Conservation (phyloP, 148 eudicot genomes). For the Rhododendron molle region DNA sequence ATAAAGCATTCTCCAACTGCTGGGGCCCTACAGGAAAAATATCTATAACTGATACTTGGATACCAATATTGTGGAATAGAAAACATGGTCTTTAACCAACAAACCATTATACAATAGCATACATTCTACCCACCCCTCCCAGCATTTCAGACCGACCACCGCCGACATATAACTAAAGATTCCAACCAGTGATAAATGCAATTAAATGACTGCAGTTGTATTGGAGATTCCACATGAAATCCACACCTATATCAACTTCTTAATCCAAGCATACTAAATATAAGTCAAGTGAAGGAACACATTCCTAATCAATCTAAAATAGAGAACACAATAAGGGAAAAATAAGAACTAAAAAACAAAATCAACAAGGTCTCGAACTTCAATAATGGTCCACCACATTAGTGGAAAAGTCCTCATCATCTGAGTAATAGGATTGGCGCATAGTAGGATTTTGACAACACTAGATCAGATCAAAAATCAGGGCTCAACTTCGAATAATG, state of each 20-base stretch:
- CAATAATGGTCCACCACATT: not conserved
- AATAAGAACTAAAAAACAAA: not conserved
- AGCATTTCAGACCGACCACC: not conserved
- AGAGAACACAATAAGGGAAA: not conserved
- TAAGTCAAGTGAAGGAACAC: not conserved
- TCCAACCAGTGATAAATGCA: not conserved
- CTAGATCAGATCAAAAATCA: not conserved
- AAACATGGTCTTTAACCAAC: not conserved
- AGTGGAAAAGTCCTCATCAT: not conserved
- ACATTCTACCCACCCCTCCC: not conserved
- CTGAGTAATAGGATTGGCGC: not conserved
- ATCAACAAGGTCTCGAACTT: not conserved
- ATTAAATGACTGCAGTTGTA: not conserved
- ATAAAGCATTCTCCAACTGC: slow-evolving; percentile 89
- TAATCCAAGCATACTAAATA: not conserved
- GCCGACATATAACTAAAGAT: not conserved
- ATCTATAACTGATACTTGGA: slow-evolving; percentile 3
- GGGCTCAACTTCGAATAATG: not conserved
- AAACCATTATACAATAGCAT: not conserved
- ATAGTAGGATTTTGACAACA: not conserved
- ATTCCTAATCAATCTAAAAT: not conserved
- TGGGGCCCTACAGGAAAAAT: slow-evolving; percentile 63
- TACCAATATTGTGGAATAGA: not conserved
- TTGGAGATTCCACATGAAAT: not conserved
- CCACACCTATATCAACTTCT: not conserved